phyloP scores from a whole-genome alignment of 108 stramenopile genomes.

The Discostella stelligeroides region DNA sequence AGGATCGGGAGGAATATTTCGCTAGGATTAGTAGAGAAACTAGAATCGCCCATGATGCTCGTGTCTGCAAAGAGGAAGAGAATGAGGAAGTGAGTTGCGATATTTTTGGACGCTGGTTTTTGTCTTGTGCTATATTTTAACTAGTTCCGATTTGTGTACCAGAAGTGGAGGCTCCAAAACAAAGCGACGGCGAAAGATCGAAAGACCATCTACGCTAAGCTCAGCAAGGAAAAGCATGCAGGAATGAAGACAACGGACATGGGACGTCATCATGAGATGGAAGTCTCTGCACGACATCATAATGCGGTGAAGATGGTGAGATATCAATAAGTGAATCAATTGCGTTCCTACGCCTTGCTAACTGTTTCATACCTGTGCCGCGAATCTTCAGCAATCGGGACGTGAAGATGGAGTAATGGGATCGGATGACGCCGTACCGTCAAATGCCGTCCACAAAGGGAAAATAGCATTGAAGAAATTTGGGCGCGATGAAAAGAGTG shows the following conservation, averaged over 20 bases:
- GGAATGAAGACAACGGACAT: background rate
- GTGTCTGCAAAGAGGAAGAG: constrained; percentile 17
- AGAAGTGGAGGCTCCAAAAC: constrained; percentile 13
- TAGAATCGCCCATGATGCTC: background rate
- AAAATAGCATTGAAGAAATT: background rate
- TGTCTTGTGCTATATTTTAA: background rate
- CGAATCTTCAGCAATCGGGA: constrained; percentile 3
- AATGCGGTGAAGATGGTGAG: constrained; percentile 21
- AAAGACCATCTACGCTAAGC: constrained; percentile 14
- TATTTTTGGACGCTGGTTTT: background rate
- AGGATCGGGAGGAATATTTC: constrained; percentile 9
- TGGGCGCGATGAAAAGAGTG: constrained; percentile 1
- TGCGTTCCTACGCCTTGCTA: background rate
- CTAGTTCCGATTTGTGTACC: background rate
- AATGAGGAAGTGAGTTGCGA: constrained; percentile 20
- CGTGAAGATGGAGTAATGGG: constrained; percentile 21
- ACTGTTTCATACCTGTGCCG: background rate
- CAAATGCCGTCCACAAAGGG: background rate
- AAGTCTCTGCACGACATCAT: background rate
- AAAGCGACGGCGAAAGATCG: constrained; percentile 19
- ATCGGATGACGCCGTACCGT: constrained; percentile 7
- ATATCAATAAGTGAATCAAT: background rate
- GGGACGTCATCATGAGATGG: background rate
- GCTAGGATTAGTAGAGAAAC: constrained; percentile 1
- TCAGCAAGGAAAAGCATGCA: constrained; percentile 16